Conservation (phyloP, 2,329 filamentous ascomycete genomes). For the Talaromyces funiculosus region DNA sequence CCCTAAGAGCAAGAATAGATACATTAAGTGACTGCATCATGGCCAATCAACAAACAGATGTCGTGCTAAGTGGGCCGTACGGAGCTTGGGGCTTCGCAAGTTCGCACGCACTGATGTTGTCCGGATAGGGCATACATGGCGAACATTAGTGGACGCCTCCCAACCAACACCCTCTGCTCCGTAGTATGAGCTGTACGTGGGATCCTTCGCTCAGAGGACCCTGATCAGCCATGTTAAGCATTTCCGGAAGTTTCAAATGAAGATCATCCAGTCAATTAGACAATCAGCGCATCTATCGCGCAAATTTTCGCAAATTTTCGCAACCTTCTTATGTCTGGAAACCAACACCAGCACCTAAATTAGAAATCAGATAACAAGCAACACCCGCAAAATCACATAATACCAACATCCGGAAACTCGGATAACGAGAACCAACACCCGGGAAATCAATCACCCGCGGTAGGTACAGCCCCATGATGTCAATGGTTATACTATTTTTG, state of each 20-base stretch:
- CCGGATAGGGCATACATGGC: not conserved
- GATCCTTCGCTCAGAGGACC: not conserved
- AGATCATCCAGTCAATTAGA: not conserved
- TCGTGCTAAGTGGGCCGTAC: not conserved
- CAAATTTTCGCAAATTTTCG: too few species aligned
- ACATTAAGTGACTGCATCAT: not conserved
- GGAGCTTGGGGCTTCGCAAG: too few species aligned
- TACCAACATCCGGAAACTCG: too few species aligned
- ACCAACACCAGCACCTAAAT: too few species aligned
- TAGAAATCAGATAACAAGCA: too few species aligned
- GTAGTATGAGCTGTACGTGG: not conserved
- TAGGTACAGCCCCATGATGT: not conserved
- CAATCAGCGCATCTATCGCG: not conserved
- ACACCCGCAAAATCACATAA: too few species aligned
- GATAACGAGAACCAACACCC: not conserved
- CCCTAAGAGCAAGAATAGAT: too few species aligned
- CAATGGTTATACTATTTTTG: not conserved
- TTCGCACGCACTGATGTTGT: not conserved
- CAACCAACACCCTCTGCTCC: not conserved
- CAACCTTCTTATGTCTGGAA: too few species aligned
- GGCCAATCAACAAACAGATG: not conserved
- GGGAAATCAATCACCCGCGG: not conserved
- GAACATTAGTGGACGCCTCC: not conserved
- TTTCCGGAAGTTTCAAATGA: not conserved
- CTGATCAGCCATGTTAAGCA: not conserved